These are phyloP conservation scores for Lotmaria passim DNA, from an alignment of 208 protist species.

Conservation along the genomic window DNA sequence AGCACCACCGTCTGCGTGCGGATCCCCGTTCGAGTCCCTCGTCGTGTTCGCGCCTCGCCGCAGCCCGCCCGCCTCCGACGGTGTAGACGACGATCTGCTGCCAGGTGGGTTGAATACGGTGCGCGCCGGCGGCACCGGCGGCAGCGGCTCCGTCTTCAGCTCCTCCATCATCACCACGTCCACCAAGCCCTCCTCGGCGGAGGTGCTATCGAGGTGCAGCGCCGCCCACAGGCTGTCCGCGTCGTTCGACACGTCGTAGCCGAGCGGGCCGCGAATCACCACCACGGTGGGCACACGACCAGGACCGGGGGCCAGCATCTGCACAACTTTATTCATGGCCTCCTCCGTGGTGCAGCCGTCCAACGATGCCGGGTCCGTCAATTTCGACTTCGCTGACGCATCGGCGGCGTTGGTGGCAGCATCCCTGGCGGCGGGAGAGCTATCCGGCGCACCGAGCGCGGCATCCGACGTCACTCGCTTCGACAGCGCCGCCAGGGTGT, in stretches of 20 bases:
- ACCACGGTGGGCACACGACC: slow-evolving; percentile 45
- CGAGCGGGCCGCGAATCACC: slow-evolving; percentile 36
- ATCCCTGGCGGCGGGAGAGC: background rate
- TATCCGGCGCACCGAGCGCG: background rate
- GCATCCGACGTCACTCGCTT: background rate
- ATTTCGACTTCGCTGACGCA: too few relatives aligned
- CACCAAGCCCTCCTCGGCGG: slow-evolving; percentile 56
- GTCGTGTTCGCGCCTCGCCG: too few relatives aligned
- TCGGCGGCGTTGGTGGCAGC: background rate
- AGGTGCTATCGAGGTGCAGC: slow-evolving; percentile 48
- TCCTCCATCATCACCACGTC: slow-evolving; percentile 62
- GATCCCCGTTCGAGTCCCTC: background rate
- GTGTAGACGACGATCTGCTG: background rate
- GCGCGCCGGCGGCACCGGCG: slow-evolving; percentile 1
- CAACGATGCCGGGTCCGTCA: background rate
- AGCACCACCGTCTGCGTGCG: too few relatives aligned
- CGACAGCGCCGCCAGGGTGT: background rate
- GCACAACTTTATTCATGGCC: slow-evolving; percentile 34
- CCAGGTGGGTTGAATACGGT: background rate
- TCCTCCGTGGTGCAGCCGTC: slow-evolving; percentile 23
- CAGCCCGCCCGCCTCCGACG: background rate
- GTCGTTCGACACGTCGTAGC: slow-evolving; percentile 43
- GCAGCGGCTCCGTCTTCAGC: slow-evolving; percentile 45
- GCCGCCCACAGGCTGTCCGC: slow-evolving; percentile 39
- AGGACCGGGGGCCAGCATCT: slow-evolving; percentile 28